Conservation (phyloP, 371 early-diverging fungal species). For the Globomyces sp. region DNA sequence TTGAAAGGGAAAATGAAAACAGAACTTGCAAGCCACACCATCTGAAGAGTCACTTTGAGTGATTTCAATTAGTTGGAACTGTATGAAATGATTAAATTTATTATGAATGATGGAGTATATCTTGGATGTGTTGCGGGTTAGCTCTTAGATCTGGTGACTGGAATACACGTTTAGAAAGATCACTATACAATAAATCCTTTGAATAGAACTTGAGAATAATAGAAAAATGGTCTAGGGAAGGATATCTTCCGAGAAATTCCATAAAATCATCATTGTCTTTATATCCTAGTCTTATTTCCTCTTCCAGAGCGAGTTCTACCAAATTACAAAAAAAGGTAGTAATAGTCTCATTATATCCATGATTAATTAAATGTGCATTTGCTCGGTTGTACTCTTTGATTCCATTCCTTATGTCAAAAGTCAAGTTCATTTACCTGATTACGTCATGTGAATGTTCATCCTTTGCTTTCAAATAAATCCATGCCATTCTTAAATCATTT, state of each 20-base stretch:
- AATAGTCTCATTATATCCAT: conserved; percentile 59
- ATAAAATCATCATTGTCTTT: conserved; percentile 51
- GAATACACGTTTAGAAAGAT: conserved; percentile 38
- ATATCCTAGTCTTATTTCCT: conserved; percentile 10
- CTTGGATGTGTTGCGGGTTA: background rate
- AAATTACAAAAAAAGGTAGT: conserved; percentile 55
- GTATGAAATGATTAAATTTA: too few relatives aligned
- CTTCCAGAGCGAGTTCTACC: conserved; percentile 44
- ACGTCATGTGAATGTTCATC: background rate
- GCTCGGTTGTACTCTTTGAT: conserved; percentile 48
- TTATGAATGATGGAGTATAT: too few relatives aligned
- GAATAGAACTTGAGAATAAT: conserved; percentile 54
- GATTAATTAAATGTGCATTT: conserved; percentile 35
- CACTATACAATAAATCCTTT: conserved; percentile 38
- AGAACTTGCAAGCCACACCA: too few relatives aligned
- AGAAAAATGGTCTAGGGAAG: conserved; percentile 42
- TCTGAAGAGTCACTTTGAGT: too few relatives aligned
- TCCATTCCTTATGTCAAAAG: conserved; percentile 20
- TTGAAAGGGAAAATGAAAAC: too few relatives aligned
- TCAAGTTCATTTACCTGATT: conserved; percentile 1
- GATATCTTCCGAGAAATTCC: conserved; percentile 50
- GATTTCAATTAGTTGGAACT: too few relatives aligned
- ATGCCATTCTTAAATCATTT: conserved; percentile 50
- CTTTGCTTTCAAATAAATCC: conserved; percentile 40
- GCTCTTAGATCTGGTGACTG: conserved; percentile 42